These are phyloP conservation scores for Boletellus emodensis DNA, from an alignment of 768 basidiomycete genomes.

Conservation along the genomic window DNA sequence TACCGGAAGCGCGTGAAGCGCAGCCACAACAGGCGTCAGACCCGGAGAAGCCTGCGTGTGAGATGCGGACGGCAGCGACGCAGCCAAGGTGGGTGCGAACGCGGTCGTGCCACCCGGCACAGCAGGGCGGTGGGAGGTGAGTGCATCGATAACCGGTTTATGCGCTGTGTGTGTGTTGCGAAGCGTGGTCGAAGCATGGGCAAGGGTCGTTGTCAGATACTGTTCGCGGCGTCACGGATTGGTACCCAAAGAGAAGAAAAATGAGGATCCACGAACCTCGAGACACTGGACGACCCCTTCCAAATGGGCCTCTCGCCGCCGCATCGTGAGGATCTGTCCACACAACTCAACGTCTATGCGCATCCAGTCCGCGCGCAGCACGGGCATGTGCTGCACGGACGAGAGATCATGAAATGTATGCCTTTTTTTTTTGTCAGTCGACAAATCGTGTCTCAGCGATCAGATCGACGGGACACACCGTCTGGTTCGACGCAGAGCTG, in stretches of 20 bases:
- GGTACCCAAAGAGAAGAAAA: conserved; percentile 7
- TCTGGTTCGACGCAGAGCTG: conserved; percentile 25
- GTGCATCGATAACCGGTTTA: conserved; percentile 41
- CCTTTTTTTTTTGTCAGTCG: conserved; percentile 37
- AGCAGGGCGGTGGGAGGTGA: conserved; percentile 31
- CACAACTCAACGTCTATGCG: conserved; percentile 75
- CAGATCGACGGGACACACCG: conserved; percentile 10
- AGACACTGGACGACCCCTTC: conserved; percentile 59
- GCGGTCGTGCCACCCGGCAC: background rate
- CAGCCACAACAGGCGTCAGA: conserved; percentile 26
- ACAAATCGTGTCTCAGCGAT: background rate
- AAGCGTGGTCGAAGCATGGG: conserved; percentile 51
- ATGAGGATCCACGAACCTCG: conserved; percentile 35
- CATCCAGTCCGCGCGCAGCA: conserved; percentile 62
- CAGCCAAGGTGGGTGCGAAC: conserved; percentile 1
- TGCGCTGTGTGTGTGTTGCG: conserved; percentile 58
- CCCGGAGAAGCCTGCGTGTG: conserved; percentile 5
- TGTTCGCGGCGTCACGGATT: conserved; percentile 18
- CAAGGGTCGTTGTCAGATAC: conserved; percentile 52
- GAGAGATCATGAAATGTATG: conserved; percentile 64
- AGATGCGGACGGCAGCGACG: background rate
- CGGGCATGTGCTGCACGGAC: conserved; percentile 43
- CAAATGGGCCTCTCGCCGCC: conserved; percentile 63
- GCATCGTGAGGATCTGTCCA: conserved; percentile 68
- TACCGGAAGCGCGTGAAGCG: conserved; percentile 33